A percentile compares a stretch with the other conserved stretches of the same genome.
These are phyloP conservation scores for Rosa rugosa DNA, from an alignment of 306 rosid species.

Conservation along the genomic window DNA sequence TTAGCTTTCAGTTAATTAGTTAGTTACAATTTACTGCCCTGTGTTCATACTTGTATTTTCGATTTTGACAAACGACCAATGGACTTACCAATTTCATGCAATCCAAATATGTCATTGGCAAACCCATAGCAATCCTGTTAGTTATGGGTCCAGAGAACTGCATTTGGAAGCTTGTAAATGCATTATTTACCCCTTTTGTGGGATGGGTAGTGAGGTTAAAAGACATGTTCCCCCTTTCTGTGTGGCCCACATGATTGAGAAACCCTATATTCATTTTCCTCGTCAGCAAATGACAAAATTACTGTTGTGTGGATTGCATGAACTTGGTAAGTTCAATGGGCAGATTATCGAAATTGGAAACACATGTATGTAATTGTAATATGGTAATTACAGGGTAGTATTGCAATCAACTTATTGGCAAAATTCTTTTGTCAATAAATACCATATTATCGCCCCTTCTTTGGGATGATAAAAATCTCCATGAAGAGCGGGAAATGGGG, in stretches of 20 bases:
- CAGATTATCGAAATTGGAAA: not conserved
- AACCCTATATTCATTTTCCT: not conserved
- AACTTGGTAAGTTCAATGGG: not conserved
- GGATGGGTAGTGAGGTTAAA: not conserved
- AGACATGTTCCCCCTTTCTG: not conserved
- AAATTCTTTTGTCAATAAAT: not conserved
- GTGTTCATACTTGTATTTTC: not conserved
- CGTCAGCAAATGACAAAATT: not conserved
- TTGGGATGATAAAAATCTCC: not conserved
- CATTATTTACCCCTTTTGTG: not conserved
- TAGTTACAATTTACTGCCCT: not conserved
- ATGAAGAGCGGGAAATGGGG: not conserved
- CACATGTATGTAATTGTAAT: not conserved
- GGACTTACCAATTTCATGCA: not conserved
- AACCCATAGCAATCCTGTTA: not conserved
- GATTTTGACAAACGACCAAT: not conserved
- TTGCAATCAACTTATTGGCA: not conserved
- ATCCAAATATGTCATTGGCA: not conserved
- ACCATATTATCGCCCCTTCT: not conserved
- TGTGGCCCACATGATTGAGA: not conserved
- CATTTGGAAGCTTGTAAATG: not conserved
- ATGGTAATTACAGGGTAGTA: not conserved
- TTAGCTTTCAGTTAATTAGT: conserved; percentile 11
- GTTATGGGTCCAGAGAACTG: not conserved
- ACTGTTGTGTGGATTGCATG: not conserved